Evolutionary conservation across 176 grass and related monocot genomes (phyloP).

Genomic region (Paspalum vaginatum): DNA sequence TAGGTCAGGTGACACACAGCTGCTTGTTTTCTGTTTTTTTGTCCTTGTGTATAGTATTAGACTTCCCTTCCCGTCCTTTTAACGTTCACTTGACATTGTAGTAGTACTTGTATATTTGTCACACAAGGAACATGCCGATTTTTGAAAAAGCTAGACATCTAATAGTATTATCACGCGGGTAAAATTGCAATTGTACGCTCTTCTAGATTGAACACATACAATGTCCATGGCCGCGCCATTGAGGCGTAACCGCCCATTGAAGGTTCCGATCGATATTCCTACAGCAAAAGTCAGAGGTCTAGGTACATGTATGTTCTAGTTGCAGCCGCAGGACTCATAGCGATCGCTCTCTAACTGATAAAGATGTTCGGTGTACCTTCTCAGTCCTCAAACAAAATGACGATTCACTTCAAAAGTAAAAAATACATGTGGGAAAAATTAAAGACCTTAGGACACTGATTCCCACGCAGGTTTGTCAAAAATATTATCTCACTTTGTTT

Average conservation of each 20-base stretch:
- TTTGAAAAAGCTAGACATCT: background rate
- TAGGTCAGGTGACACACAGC: background rate
- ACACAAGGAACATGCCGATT: background rate
- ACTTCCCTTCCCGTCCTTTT: background rate
- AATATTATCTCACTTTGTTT: too few relatives aligned
- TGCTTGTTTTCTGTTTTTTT: background rate
- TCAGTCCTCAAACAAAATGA: too few relatives aligned
- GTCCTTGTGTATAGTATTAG: background rate
- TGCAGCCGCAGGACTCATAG: background rate
- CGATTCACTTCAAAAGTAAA: too few relatives aligned
- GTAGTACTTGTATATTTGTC: background rate
- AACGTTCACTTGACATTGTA: background rate
- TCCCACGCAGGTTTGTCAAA: too few relatives aligned
- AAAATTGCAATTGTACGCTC: background rate
- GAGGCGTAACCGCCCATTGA: background rate
- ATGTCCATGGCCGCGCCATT: background rate
- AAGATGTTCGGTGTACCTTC: background rate
- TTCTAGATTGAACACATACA: background rate
- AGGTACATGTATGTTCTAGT: background rate
- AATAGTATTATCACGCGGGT: background rate
- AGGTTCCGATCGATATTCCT: too few relatives aligned
- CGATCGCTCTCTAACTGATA: background rate
- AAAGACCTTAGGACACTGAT: too few relatives aligned
- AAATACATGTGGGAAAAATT: too few relatives aligned
- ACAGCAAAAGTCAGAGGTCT: background rate